Evolutionary conservation across 2,329 filamentous ascomycete genomes (phyloP).

Genomic region (Colletotrichum theobromicola): DNA sequence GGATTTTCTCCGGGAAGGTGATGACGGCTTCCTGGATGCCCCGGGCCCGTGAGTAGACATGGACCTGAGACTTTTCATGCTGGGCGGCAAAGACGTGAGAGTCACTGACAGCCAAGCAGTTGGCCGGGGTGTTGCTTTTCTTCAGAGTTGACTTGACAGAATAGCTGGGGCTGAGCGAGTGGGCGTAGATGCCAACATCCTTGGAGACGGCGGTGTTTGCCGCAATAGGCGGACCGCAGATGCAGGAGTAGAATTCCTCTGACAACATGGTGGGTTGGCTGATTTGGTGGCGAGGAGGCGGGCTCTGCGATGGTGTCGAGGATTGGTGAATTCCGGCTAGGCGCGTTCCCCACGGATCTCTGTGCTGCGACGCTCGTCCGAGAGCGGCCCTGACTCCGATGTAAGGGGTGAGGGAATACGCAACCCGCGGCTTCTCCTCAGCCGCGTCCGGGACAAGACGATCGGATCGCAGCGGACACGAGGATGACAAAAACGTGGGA

Average conservation of each 20-base stretch:
- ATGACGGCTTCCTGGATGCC: slow-evolving; percentile 89
- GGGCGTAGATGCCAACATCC: slow-evolving; percentile 86
- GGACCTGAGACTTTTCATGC: slow-evolving; percentile 86
- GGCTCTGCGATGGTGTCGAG: background rate
- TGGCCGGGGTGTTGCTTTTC: slow-evolving; percentile 83
- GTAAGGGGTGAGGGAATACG: background rate
- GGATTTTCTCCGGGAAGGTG: slow-evolving; percentile 86
- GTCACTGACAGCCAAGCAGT: slow-evolving; percentile 79
- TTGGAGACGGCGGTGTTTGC: slow-evolving; percentile 70
- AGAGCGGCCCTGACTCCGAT: slow-evolving; percentile 2
- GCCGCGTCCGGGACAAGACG: background rate
- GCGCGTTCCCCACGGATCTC: background rate
- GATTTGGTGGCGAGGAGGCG: background rate
- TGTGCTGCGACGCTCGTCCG: background rate
- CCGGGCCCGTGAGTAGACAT: slow-evolving; percentile 86
- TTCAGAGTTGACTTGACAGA: slow-evolving; percentile 83
- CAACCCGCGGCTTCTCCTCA: background rate
- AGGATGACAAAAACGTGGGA: background rate
- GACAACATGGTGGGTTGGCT: slow-evolving; percentile 52
- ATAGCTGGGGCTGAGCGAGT: slow-evolving; percentile 80
- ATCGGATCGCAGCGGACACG: background rate
- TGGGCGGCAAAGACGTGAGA: slow-evolving; percentile 93
- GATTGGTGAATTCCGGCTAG: background rate
- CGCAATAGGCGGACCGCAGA: slow-evolving; percentile 61
- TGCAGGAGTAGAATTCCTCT: slow-evolving; percentile 64